Evolutionary conservation across 2,329 filamentous ascomycete species (phyloP), one percentile per base, ranked within the genome.

Genomic region (Penicillium psychrosexuale): DNA sequence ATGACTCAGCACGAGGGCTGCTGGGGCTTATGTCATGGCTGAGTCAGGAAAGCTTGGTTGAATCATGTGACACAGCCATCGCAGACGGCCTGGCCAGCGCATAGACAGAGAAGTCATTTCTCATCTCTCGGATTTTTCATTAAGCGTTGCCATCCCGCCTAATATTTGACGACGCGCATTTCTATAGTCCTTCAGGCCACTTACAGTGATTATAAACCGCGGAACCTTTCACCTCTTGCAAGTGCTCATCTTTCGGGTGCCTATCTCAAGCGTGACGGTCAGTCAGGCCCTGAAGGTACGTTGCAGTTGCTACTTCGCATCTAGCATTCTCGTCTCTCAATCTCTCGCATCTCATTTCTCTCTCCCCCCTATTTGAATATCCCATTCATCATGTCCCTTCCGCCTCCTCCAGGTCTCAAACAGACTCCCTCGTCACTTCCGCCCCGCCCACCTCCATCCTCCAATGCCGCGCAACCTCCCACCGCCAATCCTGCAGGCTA

Each of bases 361-460:
- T 37, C 44, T 8, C 62, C 19, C 17, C 62, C 27, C 17, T 37
- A 19, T 22, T 69, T 69, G 75, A 69, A 67, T 70, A 56, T 67
- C 64, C 72, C 74, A 67, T 78, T 80, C 78, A 80, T 79, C 78
- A 93, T 93, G 90, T 87, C 89, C 77, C 90, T 90, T 82, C 87
- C 89, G 77, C 87, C 87, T 72, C 88, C 88, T 88, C 88, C 90
- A 90, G 89, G 89, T 82, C 78, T 84, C 59, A 76, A 72, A 60
- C 61, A 70, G 66, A 65, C 74, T 72, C 79, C 73, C 69, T 82
- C 71, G 68, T 90, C 88, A 64, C 87, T 95, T 37, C 90, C 90
- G 62, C 85, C 90, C 60, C 87, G 89, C 65, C 90, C 90, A 58
- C 89, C 90, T 39, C 83, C 85, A 27, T 71, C 77, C 34, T 73